Evolutionary conservation across 163 green algal genomes (phyloP).

Genomic region (Prototheca cutis): DNA sequence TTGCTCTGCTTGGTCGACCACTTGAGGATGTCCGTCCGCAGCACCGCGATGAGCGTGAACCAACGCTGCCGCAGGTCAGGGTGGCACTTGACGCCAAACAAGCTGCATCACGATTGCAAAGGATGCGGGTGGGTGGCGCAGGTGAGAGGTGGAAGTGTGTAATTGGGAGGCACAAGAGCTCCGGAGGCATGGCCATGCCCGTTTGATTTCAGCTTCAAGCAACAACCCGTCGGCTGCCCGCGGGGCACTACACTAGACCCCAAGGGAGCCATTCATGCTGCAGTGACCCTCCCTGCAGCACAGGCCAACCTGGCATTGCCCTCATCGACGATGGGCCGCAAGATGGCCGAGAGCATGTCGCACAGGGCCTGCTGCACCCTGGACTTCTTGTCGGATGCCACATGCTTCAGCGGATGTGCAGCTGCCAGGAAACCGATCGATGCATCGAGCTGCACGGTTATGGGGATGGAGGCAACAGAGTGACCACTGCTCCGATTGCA

Average conservation of each 20-base stretch:
- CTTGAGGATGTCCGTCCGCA: conserved; percentile 34
- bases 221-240: too few relatives aligned
- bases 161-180: too few relatives aligned
- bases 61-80: conserved; percentile 32
- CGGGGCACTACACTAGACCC: too few relatives aligned
- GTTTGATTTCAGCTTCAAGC: too few relatives aligned
- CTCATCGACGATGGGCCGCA: conserved; percentile 42
- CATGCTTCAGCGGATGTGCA: conserved; percentile 51
- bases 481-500: too few relatives aligned
- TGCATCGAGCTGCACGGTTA: conserved; percentile 38
- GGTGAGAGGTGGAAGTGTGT: too few relatives aligned
- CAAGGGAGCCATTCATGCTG: too few relatives aligned
- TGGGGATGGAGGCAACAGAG: too few relatives aligned
- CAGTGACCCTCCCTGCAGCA: too few relatives aligned
- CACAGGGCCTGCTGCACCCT: conserved; percentile 66
- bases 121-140: background rate
- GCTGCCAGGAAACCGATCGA: conserved; percentile 45
- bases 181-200: too few relatives aligned
- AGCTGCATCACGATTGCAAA: conserved; percentile 3
- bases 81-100: conserved; percentile 9
- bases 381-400: conserved; percentile 59
- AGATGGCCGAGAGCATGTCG: conserved; percentile 56
- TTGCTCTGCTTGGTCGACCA: conserved; percentile 71
- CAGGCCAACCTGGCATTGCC: conserved; percentile 39
- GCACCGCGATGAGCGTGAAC: conserved; percentile 20